These are phyloP conservation scores for Nitzschia putrida DNA, from an alignment of 108 stramenopile species.

Conservation along the genomic window DNA sequence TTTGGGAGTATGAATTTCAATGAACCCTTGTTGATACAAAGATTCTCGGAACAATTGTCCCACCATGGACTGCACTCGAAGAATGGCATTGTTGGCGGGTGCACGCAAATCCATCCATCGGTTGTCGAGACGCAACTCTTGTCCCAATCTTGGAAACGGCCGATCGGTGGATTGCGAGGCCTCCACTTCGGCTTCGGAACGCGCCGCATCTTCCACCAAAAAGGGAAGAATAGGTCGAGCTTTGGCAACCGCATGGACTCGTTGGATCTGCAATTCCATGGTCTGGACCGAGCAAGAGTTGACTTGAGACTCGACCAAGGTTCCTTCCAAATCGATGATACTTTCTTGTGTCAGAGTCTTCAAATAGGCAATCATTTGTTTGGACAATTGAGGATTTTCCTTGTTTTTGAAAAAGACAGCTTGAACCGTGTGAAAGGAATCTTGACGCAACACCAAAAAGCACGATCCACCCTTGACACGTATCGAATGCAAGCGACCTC, in stretches of 20 bases:
- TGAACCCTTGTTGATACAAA: constrained; percentile 88
- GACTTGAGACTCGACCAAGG: constrained; percentile 74
- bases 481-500: constrained; percentile 90
- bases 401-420: constrained; percentile 95
- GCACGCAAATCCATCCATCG: constrained; percentile 95
- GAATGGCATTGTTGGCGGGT: constrained; percentile 96
- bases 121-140: constrained; percentile 89
- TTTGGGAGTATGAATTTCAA: constrained; percentile 96
- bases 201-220: constrained; percentile 92
- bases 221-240: constrained; percentile 89
- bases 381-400: constrained; percentile 75
- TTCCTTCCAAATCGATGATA: constrained; percentile 91
- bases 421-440: constrained; percentile 91
- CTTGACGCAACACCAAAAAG: constrained; percentile 93
- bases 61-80: constrained; percentile 88
- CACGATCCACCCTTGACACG: constrained; percentile 94
- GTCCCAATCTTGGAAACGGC: constrained; percentile 92
- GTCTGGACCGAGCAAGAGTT: constrained; percentile 71
- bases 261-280: constrained; percentile 81
- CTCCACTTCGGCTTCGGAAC: constrained; percentile 90
- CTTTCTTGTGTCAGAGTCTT: constrained; percentile 89
- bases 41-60: constrained; percentile 92
- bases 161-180: constrained; percentile 89
- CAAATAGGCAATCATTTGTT: constrained; percentile 90
- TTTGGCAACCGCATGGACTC: constrained; percentile 86